These are phyloP conservation scores for Fraxinus dipetala DNA, from an alignment of 305 asterid genomes.

Conservation along the genomic window DNA sequence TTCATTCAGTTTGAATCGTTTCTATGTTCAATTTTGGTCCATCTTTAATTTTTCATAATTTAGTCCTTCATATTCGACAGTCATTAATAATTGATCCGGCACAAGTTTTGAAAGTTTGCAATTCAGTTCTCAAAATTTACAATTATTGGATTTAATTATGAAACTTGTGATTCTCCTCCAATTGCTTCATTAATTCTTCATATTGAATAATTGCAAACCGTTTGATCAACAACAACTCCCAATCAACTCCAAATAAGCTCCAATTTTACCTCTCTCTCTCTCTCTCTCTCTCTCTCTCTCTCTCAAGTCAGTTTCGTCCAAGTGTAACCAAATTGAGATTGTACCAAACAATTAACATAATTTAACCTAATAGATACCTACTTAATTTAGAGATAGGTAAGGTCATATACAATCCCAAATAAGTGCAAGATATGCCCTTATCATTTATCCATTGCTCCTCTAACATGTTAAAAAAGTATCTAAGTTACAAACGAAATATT, in stretches of 20 bases:
- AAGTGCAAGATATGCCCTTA: not conserved
- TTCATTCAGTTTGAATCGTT: not conserved
- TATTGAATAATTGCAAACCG: not conserved
- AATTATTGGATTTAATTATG: not conserved
- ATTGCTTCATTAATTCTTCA: not conserved
- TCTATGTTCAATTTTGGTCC: no score
- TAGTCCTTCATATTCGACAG: not conserved
- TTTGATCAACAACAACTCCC: not conserved
- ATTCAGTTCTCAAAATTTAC: not conserved
- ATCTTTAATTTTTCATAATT: no score
- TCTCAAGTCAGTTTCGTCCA: no score
- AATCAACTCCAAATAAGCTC: not conserved
- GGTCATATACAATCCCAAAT: not conserved
- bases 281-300: no score
- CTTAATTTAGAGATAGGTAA: not conserved
- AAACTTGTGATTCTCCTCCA: not conserved
- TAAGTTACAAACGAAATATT: not conserved
- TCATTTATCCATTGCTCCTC: not conserved
- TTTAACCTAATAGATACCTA: not conserved
- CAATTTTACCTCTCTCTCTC: no score
- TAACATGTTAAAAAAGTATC: not conserved
- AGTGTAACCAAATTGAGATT: not conserved
- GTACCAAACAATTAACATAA: not conserved
- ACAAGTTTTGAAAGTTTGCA: not conserved
- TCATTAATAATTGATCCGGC: not conserved